Base-by-base conservation (phyloP, 306 rosid species). In the Rubus parviflorus region DNA sequence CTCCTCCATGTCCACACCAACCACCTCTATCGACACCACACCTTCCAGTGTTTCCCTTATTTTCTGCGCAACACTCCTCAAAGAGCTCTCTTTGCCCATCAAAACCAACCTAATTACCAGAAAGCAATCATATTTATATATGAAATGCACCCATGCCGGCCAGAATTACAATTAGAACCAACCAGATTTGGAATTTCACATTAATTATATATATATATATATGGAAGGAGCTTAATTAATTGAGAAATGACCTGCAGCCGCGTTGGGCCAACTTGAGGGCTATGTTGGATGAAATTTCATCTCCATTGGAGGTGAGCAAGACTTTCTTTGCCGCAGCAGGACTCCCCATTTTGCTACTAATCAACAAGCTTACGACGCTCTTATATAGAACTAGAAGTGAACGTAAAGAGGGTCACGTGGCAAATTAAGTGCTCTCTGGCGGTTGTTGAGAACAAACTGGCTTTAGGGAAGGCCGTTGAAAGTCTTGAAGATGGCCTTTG, bases 191-290 rank as follows among this genome's bases (percentile, higher is more conserved):
- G 4, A 61, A 72, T 2, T 60, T 10, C 38, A 53, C 8, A 22
- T 11, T 25, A 25, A 25, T 25, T 25, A 25, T 25, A 25, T n/a
- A n/a, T n/a, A n/a, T n/a, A n/a, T n/a, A n/a, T n/a, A n/a, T n/a
- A n/a, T n/a, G n/a, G n/a, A n/a, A n/a, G n/a, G n/a, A n/a, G n/a
- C n/a, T n/a, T n/a, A n/a, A n/a, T n/a, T n/a, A 25, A 25, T 1
- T 13, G 74, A 64, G 75, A 57, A 2, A 9, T n/a, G 13, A 92
- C 98, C 97, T 89, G 98, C 96, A 89, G 11, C 98, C 98, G 75
- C 84, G 88, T 75, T 85, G 85, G 68, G 93, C 98, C 77, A 94
- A 81, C 38, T 90, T 82, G 53, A 86, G 75, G n/a, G 92, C 92
- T 17, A 94, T 87, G 77, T 74, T 88, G 68, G 75, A 75, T 0